Evolutionary conservation across 768 basidiomycete genomes (phyloP).

Genomic region (Tulasnella sp.): DNA sequence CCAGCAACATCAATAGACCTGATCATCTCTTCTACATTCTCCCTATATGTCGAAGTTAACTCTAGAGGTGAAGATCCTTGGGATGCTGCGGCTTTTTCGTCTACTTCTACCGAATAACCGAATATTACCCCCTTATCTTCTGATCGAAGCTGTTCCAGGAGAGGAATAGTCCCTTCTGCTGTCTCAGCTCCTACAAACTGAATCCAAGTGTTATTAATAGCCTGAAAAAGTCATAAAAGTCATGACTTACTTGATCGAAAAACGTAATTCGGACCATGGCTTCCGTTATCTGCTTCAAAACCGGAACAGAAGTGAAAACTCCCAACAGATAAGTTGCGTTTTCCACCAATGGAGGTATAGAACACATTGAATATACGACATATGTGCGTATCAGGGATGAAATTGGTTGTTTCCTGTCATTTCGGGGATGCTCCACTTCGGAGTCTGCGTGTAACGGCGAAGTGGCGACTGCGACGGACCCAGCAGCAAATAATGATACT

Average conservation of each 20-base stretch:
- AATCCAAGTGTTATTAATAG: background rate
- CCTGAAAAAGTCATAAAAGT: background rate
- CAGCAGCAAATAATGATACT: no score
- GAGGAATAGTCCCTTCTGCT: constrained; percentile 49
- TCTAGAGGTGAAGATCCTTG: constrained; percentile 1
- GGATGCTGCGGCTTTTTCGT: constrained; percentile 37
- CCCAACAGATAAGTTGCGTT: constrained; percentile 53
- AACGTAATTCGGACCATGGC: constrained; percentile 64
- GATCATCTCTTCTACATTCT: constrained; percentile 61
- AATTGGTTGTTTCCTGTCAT: background rate
- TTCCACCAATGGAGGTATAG: constrained; percentile 64
- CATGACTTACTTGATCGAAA: constrained; percentile 55
- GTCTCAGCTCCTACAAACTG: constrained; percentile 88
- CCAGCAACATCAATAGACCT: constrained; percentile 65
- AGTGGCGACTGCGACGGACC: no score
- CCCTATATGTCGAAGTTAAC: constrained; percentile 47
- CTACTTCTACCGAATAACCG: constrained; percentile 77
- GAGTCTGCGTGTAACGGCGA: no score
- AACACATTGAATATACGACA: constrained; percentile 69
- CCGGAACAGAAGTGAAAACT: constrained; percentile 43
- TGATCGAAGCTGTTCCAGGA: constrained; percentile 47
- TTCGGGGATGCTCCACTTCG: no score
- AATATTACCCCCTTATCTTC: constrained; percentile 66
- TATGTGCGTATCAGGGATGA: constrained; percentile 52
- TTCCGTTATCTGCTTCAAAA: constrained; percentile 50